A percentile compares a stretch with the other conserved stretches of the same genome.
phyloP scores from a whole-genome alignment of 257 asterid species.

The Nicotiana sylvestris region DNA sequence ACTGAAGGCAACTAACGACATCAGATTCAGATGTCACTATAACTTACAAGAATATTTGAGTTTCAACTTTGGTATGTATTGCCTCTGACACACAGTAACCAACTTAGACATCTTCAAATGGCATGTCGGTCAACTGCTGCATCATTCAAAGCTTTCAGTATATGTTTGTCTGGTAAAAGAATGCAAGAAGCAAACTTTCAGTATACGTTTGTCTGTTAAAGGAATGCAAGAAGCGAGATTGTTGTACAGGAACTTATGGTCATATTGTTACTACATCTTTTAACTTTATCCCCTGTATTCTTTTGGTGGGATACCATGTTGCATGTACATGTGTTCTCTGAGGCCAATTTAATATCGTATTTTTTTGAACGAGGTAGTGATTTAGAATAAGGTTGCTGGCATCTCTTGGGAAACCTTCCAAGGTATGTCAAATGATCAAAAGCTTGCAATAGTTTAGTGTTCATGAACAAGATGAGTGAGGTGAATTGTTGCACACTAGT shows the following conservation, averaged over 20 bases:
- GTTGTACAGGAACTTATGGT: conserved; percentile 1
- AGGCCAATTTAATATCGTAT: no score
- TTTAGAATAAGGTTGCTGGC: no score
- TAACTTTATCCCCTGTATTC: neutral
- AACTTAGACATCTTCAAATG: neutral
- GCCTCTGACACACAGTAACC: neutral
- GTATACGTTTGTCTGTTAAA: neutral
- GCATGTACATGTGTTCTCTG: no score
- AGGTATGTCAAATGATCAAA: no score
- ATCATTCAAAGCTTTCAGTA: neutral
- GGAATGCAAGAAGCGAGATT: neutral
- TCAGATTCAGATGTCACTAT: neutral
- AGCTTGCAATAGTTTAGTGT: no score
- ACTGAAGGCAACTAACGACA: neutral
- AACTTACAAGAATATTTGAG: neutral
- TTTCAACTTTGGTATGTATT: neutral
- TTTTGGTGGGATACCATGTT: neutral
- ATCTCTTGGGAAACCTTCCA: no score
- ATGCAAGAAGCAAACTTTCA: neutral
- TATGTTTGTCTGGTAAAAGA: no score
- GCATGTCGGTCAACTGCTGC: neutral
- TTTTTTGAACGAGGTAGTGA: no score
- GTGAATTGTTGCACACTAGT: no score
- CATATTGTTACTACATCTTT: neutral
- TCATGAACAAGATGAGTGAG: no score